A percentile compares a stretch with the other conserved stretches of the same genome.
phyloP scores from a whole-genome alignment of 1,284 basidiomycete species.

The Austropuccinia psidii region DNA sequence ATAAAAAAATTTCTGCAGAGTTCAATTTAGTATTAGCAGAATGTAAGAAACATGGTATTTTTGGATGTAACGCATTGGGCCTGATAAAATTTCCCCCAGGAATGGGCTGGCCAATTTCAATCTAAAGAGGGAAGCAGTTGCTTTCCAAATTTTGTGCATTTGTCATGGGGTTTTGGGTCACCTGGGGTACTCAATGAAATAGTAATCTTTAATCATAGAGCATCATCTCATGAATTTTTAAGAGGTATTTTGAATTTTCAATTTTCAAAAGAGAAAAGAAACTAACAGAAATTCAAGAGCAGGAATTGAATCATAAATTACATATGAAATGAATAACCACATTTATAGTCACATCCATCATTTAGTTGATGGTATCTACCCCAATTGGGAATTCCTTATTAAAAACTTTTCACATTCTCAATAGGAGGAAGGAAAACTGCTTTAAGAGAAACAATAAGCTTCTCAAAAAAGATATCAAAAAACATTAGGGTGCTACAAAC shows the following conservation, averaged over 20 bases:
- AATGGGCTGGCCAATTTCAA: not conserved
- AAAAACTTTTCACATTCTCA: not conserved
- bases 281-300: too few species aligned
- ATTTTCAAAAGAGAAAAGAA: too few species aligned
- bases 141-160: not conserved
- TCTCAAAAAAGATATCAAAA: not conserved
- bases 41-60: not conserved
- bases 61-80: conserved; percentile 3
- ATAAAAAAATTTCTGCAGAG: not conserved
- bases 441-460: not conserved
- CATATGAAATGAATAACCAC: not conserved
- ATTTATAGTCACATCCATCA: not conserved
- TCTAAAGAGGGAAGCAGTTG: not conserved
- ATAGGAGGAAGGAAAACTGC: not conserved
- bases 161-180: not conserved
- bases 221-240: not conserved
- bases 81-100: not conserved
- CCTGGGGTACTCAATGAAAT: not conserved
- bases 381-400: not conserved
- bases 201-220: not conserved
- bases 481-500: too few species aligned
- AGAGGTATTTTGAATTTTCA: too few species aligned
- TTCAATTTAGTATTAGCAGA: not conserved
- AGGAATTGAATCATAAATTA: not conserved
- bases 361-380: conserved; percentile 1